Percentiles rank a stretch among this genome's conserved stretches.
These are phyloP conservation scores for Heracleum sosnowskyi DNA, from an alignment of 129 eudicot species.

Conservation along the genomic window DNA sequence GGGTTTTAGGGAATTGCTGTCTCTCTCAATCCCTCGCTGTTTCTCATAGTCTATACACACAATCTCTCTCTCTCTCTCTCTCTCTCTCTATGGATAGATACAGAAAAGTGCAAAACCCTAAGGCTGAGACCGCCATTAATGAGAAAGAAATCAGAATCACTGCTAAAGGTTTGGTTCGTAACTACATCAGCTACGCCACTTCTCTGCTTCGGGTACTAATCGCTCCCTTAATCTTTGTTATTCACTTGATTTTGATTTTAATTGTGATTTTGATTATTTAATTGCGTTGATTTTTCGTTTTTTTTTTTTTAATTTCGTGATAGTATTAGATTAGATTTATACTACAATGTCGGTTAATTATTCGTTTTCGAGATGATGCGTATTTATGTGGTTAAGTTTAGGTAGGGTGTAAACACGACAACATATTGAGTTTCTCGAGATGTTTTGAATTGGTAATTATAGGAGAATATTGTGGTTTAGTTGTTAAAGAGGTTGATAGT, in stretches of 20 bases:
- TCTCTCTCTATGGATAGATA: slow-evolving; percentile 60
- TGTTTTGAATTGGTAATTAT: not conserved
- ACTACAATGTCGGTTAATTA: not conserved
- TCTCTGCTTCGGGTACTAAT: slow-evolving; percentile 66
- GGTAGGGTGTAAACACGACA: not conserved
- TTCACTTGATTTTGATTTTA: not conserved
- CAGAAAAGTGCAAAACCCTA: slow-evolving; percentile 65
- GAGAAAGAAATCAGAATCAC: slow-evolving; percentile 91
- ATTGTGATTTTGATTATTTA: not conserved
- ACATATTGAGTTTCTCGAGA: not conserved
- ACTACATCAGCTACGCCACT: slow-evolving; percentile 80
- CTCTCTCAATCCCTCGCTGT: not conserved
- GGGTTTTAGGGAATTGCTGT: slow-evolving; percentile 32
- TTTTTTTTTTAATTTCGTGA: not conserved
- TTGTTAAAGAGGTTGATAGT: no score
- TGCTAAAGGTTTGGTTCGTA: slow-evolving; percentile 68
- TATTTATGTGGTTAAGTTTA: not conserved
- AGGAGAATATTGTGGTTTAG: not conserved
- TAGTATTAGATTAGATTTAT: not conserved
- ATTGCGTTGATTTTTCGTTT: no score
- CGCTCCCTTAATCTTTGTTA: not conserved
- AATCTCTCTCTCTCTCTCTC: not conserved
- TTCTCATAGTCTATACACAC: not conserved
- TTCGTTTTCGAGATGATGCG: not conserved
- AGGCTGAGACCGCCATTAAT: slow-evolving; percentile 45